Base-by-base conservation (phyloP, 139 green algal species). In the Desmodesmus armatus region DNA sequence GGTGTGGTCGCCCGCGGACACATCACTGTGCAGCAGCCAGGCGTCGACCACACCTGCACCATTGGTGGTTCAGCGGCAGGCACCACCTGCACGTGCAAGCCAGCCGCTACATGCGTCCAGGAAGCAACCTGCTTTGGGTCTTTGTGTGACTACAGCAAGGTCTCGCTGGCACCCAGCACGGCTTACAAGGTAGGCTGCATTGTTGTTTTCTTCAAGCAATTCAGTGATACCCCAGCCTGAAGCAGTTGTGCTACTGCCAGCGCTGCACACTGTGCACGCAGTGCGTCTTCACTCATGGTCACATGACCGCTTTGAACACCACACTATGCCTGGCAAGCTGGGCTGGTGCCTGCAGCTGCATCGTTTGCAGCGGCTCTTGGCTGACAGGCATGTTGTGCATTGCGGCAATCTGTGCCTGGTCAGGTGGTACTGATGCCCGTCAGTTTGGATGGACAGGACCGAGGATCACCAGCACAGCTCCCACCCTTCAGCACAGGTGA, bases 111-210 rank as follows among this genome's bases (percentile, higher is more conserved):
- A 35, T 92, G 89, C 67, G 39, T 41, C 11, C 39, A 83, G n/a
- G 44, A 84, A 21, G 63, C 80, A 9, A 70, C 49, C 0, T 92
- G 89, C 74, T 89, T 87, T 63, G 85, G 74, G 0, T 15, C 27
- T 5, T 58, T 87, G 31, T 92, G 89, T 72, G 44, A 82, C 29
- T n/a, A 82, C n/a, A 88, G 67, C n/a, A 65, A 47, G 0, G 60
- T 63, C 5, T 83, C 86, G 3, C 31, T 92, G 2, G 27, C 66
- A 6, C 78, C 89, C 1, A 87, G 85, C 79, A 82, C 89, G 5
- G 87, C 86, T 0, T 92, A 92, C 86, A 84, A 83, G 89, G 89
- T 92, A 35, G 2, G 66, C 5, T 74, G 35, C n/a, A n/a, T n/a
- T n/a, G n/a, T n/a, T n/a, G n/a, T n/a, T n/a, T n/a, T n/a, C n/a